Evolutionary conservation across 1,284 basidiomycete genomes (phyloP), one percentile per base, ranked within the genome.

Genomic region (Athelia sp.): DNA sequence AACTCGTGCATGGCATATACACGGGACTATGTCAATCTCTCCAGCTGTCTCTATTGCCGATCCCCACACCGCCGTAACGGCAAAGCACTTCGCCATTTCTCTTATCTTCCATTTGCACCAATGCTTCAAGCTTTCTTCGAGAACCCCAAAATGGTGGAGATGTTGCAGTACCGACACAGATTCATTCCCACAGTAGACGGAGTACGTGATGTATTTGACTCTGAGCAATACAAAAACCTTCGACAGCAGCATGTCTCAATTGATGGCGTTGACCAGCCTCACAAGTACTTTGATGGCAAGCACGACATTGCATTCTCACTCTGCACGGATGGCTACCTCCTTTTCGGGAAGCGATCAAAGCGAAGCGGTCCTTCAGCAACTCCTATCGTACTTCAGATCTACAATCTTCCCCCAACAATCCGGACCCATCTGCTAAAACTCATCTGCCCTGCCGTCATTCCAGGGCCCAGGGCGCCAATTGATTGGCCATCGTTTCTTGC

Each of bases 101-200:
- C 13, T 4, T 72, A 71, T 50, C 35, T 71, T 22, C 64, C 66
- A 1, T 21, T 72, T 2, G 67, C 68, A 44, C 67, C 68, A 4
- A 62, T 55, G 2, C 56, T 71, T 6, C 54, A 58, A 43, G 61
- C 53, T 2, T 58, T 57, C 17, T 68, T 61, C 35, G 45, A 53
- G 24, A 61, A 54, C 43, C 9, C 14, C 8, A 18, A 50, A 1
- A 57, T 56, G 44, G 50, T 58, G 10, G 32, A 58, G 3, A 23
- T 50, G 1, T 51, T 67, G 18, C 43, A 32, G 1, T 68, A 69
- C 48, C 55, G 56, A 1, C 2, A 21, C 6, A 43, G 54, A 2
- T 60, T 57, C 42, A 18, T 45, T 3, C 31, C 31, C 0, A 11
- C 38, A 0, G 47, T 46, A 24, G 52, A 48, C 3, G 19, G 36